These are phyloP conservation scores for Gypsophila paniculata DNA, from an alignment of 179 eudicot genomes.

Conservation along the genomic window DNA sequence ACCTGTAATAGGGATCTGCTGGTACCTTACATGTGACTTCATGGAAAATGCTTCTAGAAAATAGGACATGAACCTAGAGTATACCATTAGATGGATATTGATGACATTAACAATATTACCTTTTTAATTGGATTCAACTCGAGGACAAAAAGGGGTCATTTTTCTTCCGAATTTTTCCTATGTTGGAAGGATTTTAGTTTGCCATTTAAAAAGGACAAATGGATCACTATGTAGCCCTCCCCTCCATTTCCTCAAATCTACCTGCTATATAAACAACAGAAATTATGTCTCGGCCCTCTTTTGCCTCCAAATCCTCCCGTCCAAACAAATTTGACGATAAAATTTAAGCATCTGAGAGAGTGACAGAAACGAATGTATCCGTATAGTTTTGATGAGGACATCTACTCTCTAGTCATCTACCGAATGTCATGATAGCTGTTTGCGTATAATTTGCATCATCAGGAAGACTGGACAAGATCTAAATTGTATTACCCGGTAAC, in stretches of 20 bases:
- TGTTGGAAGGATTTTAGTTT: too few species aligned
- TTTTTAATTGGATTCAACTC: too few species aligned
- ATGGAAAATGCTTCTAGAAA: background rate
- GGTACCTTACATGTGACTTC: background rate
- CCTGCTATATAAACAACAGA: too few species aligned
- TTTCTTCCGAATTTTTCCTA: too few species aligned
- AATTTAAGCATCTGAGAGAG: background rate
- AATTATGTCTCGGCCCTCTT: too few species aligned
- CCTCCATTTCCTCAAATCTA: too few species aligned
- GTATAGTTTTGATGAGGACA: background rate
- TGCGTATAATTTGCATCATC: background rate
- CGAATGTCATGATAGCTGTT: background rate
- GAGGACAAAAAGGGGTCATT: too few species aligned
- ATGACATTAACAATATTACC: background rate
- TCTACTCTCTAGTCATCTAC: background rate
- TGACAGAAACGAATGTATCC: background rate
- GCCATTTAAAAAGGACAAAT: too few species aligned
- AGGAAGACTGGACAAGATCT: constrained; percentile 5
- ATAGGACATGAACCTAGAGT: background rate
- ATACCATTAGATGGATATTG: background rate
- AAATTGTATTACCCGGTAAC: background rate
- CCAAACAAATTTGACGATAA: too few species aligned
- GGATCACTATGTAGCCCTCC: too few species aligned
- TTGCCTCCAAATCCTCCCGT: too few species aligned
- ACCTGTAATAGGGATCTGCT: background rate